phyloP scores from a whole-genome alignment of 352 stramenopile genomes.

The Aphanomyces cochlioides region DNA sequence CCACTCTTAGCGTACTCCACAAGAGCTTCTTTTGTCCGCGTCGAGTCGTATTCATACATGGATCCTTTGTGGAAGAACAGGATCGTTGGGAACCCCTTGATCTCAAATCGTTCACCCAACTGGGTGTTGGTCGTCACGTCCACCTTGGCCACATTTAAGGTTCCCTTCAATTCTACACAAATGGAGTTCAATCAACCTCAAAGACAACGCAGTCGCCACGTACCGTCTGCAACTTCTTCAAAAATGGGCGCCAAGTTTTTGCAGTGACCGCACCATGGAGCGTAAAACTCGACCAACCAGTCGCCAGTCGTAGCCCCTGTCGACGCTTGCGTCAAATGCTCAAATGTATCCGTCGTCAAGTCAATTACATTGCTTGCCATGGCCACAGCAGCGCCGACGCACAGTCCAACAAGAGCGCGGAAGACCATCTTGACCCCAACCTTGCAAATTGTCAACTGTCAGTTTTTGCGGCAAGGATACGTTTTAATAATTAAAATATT shows the following conservation, averaged over 20 bases:
- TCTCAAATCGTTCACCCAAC: conserved; percentile 78
- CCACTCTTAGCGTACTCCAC: conserved; percentile 53
- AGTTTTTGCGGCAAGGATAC: no score
- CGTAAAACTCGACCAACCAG: conserved; percentile 86
- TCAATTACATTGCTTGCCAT: conserved; percentile 52
- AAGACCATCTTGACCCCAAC: no score
- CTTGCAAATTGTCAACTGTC: no score
- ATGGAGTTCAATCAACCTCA: neutral
- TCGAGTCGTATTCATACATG: conserved; percentile 68
- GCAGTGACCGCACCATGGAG: conserved; percentile 70
- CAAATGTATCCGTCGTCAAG: conserved; percentile 71
- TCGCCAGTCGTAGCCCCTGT: conserved; percentile 89
- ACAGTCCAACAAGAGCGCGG: no score
- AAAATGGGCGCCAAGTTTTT: conserved; percentile 59
- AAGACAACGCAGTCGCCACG: conserved; percentile 33
- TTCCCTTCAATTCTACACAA: conserved; percentile 62
- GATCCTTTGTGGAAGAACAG: conserved; percentile 73
- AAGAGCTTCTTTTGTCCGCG: conserved; percentile 56
- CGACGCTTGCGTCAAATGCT: conserved; percentile 85
- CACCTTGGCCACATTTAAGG: conserved; percentile 89
- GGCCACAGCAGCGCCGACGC: conserved; percentile 12
- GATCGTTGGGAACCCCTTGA: conserved; percentile 75
- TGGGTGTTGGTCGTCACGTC: conserved; percentile 74
- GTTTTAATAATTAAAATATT: no score
- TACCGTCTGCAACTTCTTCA: conserved; percentile 70